Evolutionary conservation across 495 filamentous ascomycete genomes (phyloP), one percentile per base, ranked within the genome.

Genomic region (Neurospora pannonica): DNA sequence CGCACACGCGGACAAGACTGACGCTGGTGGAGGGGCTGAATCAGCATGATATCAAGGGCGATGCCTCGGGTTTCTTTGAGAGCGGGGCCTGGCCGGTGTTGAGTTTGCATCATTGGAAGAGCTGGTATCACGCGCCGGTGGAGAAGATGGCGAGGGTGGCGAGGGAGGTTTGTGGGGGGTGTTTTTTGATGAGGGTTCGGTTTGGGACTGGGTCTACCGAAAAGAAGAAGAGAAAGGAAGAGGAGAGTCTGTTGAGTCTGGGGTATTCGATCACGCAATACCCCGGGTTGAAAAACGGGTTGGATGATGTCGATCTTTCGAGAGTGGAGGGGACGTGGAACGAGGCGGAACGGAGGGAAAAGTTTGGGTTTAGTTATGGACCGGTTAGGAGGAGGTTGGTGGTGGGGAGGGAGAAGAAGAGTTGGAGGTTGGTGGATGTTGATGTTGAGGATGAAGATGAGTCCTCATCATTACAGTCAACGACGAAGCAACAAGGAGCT

Each of bases 41-140:
- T 79, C 90, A 91, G 83, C 88, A 90, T 79, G 90, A 92, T 76
- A 82, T 92, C 76, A 82, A 81, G 48, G 86, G 86, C 21, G 89
- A 91, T 40, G 81, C 87, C 3, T 87, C 89, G 21, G 90, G 90
- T 70, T 85, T 91, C 37, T 92, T 88, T 77, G 90, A 92, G 79
- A 87, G 86, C 34, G 89, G 89, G 19, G 82, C 84, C 71, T 82
- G 81, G 75, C 86, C 88, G 1, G 54, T 62, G 28, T 79, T 91
- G 37, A 89, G 86, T 71, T 81, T 92, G 70, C 90, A 92, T 79
- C 89, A 92, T 81, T 91, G 89, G 89, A 90, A 90, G 79, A 87
- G 84, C 34, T 84, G 85, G 80, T 83, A 82, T 71, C 71, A 72
- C 7, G 80, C 79, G 34, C 88, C 89, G 38, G 82, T 91, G 6